Conservation (phyloP, 169 alveolate species). For the Babesia bigemina region DNA sequence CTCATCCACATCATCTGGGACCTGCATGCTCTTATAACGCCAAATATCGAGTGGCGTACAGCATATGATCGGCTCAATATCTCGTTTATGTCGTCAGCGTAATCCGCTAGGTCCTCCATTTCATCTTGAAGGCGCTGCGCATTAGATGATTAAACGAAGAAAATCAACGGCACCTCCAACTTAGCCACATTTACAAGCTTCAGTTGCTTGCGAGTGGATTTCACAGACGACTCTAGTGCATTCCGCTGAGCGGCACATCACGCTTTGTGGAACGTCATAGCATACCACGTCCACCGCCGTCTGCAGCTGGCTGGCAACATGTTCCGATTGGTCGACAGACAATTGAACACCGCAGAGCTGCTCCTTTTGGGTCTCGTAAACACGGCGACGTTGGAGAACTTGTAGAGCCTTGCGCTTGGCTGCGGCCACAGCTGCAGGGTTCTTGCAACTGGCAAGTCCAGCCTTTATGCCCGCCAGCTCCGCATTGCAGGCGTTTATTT, state of each 20-base stretch:
- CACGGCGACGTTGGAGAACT: slow-evolving; percentile 15
- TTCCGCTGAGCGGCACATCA: slow-evolving; percentile 2
- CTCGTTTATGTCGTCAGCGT: slow-evolving; percentile 22
- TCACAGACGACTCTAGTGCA: slow-evolving; percentile 25
- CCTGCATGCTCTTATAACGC: not conserved
- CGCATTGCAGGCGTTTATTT: slow-evolving; percentile 30
- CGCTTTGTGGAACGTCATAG: not conserved
- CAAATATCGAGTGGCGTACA: not conserved
- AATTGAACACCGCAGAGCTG: slow-evolving; percentile 14
- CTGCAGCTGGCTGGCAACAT: slow-evolving; percentile 19
- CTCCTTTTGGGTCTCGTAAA: slow-evolving; percentile 32
- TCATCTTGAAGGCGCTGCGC: slow-evolving; percentile 36
- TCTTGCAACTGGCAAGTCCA: not conserved
- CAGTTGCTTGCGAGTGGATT: slow-evolving; percentile 13
- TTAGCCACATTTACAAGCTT: not conserved
- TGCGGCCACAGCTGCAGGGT: slow-evolving; percentile 4
- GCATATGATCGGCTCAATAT: slow-evolving; percentile 11
- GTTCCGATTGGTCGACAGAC: slow-evolving; percentile 24
- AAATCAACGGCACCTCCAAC: slow-evolving; percentile 11
- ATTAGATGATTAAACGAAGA: not conserved
- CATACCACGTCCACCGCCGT: slow-evolving; percentile 35
- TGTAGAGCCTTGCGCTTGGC: slow-evolving; percentile 35
- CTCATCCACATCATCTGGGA: slow-evolving; percentile 24
- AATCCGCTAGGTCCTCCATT: slow-evolving; percentile 23
- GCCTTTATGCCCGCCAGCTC: slow-evolving; percentile 30